Evolutionary conservation across 768 basidiomycete species (phyloP).

Genomic region (Gymnopilus dilepis): DNA sequence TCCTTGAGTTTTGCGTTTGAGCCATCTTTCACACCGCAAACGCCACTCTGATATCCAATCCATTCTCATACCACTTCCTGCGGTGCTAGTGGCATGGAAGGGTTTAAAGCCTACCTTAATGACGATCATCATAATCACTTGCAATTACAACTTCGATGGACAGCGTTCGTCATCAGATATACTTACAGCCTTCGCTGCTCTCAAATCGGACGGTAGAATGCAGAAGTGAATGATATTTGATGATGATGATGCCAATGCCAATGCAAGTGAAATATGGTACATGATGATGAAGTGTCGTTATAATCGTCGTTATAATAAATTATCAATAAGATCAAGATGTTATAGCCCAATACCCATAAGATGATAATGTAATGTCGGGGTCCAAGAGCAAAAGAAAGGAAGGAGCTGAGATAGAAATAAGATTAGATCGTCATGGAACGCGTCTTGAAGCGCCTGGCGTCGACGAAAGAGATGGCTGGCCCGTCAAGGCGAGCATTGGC

Average conservation of each 20-base stretch:
- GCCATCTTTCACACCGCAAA: neutral
- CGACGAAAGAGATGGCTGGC: constrained; percentile 23
- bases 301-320: neutral
- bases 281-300: no score
- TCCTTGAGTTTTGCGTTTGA: neutral
- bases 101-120: no score
- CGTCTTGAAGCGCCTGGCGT: constrained; percentile 27
- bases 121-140: neutral
- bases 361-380: neutral
- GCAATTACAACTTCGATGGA: neutral
- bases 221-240: neutral
- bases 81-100: no score
- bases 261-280: constrained; percentile 6
- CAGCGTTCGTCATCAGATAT: neutral
- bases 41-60: neutral
- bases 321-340: neutral
- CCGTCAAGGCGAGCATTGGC: neutral
- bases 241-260: neutral
- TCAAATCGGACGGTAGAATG: neutral
- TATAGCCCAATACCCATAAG: neutral
- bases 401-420: neutral
- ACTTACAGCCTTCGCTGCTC: neutral
- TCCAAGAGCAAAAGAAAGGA: neutral
- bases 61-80: neutral
- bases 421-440: constrained; percentile 33